phyloP scores from a whole-genome alignment of 75 land plant species.

The Sequoiadendron giganteum region DNA sequence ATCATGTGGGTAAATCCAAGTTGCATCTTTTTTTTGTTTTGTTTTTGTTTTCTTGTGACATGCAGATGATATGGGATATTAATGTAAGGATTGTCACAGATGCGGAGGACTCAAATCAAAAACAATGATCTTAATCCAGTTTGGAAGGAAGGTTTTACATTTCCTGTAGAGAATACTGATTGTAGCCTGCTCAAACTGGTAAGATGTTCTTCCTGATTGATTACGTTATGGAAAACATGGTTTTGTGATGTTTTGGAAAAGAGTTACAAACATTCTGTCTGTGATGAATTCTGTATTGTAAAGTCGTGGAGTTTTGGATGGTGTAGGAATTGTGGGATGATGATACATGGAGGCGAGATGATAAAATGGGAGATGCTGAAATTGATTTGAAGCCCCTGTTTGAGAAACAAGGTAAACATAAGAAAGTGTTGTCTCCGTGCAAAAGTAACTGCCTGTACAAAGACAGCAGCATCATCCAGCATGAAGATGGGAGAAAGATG shows the following conservation, averaged over 20 bases:
- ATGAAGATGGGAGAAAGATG: background rate
- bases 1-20: slow-evolving; percentile 42
- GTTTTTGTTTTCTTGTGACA: background rate
- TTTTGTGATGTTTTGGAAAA: too few species aligned
- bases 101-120: slow-evolving; percentile 27
- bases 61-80: background rate
- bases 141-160: slow-evolving; percentile 73
- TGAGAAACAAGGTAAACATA: slow-evolving; percentile 7
- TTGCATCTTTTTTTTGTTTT: background rate
- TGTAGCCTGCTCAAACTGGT: background rate
- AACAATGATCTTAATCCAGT: slow-evolving; percentile 43
- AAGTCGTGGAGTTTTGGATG: background rate
- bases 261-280: too few species aligned
- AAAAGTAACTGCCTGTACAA: background rate
- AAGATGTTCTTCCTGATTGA: background rate
- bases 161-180: slow-evolving; percentile 19
- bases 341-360: slow-evolving; percentile 49
- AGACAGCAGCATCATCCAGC: background rate
- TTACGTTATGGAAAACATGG: background rate
- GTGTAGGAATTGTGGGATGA: slow-evolving; percentile 54
- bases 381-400: slow-evolving; percentile 40
- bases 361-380: slow-evolving; percentile 53
- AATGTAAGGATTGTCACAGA: slow-evolving; percentile 24
- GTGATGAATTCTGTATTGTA: too few species aligned
- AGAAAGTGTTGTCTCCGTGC: background rate